Evolutionary conservation across 495 filamentous ascomycete species (phyloP).

Genomic region (Patellaria atrata): DNA sequence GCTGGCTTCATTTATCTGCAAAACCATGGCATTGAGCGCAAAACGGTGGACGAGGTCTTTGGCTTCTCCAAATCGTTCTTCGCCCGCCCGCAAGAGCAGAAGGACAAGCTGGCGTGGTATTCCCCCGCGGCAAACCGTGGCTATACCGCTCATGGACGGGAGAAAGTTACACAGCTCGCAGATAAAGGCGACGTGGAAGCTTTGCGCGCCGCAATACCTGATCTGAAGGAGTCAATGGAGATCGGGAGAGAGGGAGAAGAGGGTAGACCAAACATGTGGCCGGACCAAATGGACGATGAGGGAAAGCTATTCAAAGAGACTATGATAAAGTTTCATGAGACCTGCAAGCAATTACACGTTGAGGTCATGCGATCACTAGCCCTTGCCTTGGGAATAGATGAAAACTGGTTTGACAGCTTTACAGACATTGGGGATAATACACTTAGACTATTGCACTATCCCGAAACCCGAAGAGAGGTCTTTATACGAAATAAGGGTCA

Average conservation of each 20-base stretch:
- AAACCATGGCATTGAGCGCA: conserved; percentile 53
- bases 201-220: conserved; percentile 45
- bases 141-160: conserved; percentile 59
- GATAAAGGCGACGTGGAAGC: conserved; percentile 43
- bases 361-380: conserved; percentile 83
- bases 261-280: conserved; percentile 68
- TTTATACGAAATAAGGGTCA: conserved; percentile 51
- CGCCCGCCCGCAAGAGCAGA: conserved; percentile 48
- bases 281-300: conserved; percentile 44
- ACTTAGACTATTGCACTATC: conserved; percentile 81
- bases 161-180: conserved; percentile 54
- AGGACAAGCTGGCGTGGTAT: conserved; percentile 38
- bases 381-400: conserved; percentile 60
- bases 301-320: conserved; percentile 49
- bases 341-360: conserved; percentile 60
- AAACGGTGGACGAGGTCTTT: conserved; percentile 42
- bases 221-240: conserved; percentile 75
- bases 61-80: conserved; percentile 65
- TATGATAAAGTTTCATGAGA: conserved; percentile 59
- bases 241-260: conserved; percentile 63
- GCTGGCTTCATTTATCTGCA: conserved; percentile 88
- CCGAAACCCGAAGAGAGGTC: conserved; percentile 47
- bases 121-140: conserved; percentile 35
- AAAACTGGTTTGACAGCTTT: conserved; percentile 63
- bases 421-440: conserved; percentile 68